A percentile compares a stretch with the other conserved stretches of the same genome.
Conservation (phyloP, 257 asterid genomes). For the Phtheirospermum japonicum region DNA sequence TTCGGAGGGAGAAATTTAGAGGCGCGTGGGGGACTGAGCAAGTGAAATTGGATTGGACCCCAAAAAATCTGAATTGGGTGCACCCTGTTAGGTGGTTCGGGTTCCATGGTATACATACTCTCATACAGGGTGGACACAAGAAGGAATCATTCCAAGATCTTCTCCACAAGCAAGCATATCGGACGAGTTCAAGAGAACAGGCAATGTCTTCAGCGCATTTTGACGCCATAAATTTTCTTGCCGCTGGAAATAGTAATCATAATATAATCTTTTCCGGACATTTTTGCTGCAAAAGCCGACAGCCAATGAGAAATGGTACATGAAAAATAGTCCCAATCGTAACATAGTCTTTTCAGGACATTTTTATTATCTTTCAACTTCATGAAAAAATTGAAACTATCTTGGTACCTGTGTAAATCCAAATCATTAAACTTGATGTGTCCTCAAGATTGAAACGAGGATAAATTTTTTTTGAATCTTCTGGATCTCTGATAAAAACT, state of each 20-base stretch:
- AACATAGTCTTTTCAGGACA: no score
- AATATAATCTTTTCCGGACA: conserved; percentile 68
- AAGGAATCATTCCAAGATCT: conserved; percentile 94
- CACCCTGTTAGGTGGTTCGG: no score
- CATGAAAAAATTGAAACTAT: no score
- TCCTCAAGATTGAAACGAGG: conserved; percentile 98
- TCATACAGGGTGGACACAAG: conserved; percentile 94
- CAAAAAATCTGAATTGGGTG: no score
- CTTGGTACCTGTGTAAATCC: conserved; percentile 89
- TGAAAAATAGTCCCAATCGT: no score
- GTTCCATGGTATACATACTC: no score
- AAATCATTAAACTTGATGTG: conserved; percentile 63
- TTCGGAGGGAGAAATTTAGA: no score
- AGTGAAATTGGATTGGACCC: no score
- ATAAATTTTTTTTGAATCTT: conserved; percentile 67
- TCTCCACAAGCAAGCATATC: conserved; percentile 99
- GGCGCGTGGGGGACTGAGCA: no score
- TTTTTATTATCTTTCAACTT: no score
- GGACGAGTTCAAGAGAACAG: conserved; percentile 90
- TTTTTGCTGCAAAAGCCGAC: conserved; percentile 56
- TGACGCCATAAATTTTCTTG: conserved; percentile 91
- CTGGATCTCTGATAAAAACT: conserved; percentile 83
- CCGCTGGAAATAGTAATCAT: conserved; percentile 91
- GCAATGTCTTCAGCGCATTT: conserved; percentile 89
- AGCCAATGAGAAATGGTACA: neutral